A percentile compares a stretch with the other conserved stretches of the same genome.
These are phyloP conservation scores for Sodiomyces alkalinus DNA, from an alignment of 2,329 filamentous ascomycete species.

Conservation along the genomic window DNA sequence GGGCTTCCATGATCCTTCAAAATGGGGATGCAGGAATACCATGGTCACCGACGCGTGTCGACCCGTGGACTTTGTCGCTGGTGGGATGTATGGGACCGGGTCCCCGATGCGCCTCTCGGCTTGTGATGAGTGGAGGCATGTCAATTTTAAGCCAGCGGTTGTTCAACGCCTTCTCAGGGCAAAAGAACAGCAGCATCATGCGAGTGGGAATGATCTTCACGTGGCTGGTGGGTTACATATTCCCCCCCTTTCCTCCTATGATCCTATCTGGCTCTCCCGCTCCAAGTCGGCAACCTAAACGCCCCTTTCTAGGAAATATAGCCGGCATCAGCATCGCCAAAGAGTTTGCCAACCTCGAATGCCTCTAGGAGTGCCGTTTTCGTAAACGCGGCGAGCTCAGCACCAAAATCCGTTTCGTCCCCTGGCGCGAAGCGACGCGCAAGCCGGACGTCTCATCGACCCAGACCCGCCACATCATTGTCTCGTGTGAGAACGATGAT, in stretches of 20 bases:
- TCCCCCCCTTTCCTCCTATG: background rate
- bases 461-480: background rate
- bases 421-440: background rate
- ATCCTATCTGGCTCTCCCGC: too few species aligned
- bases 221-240: background rate
- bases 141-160: background rate
- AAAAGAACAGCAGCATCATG: background rate
- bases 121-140: background rate
- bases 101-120: background rate
- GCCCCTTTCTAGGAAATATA: background rate
- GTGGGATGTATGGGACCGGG: background rate
- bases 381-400: background rate
- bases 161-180: background rate
- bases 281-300: background rate
- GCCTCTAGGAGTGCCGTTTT: background rate
- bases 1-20: slow-evolving; percentile 1
- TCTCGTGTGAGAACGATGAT: background rate
- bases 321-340: too few species aligned
- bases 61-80: slow-evolving; percentile 10
- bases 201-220: background rate
- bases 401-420: background rate
- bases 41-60: slow-evolving; percentile 13
- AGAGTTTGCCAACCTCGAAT: background rate
- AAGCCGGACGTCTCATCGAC: background rate
- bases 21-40: slow-evolving; percentile 8